A percentile compares a stretch with the other conserved stretches of the same genome.
phyloP scores from a whole-genome alignment of 1,284 basidiomycete genomes.

The Agaricales sp. region DNA sequence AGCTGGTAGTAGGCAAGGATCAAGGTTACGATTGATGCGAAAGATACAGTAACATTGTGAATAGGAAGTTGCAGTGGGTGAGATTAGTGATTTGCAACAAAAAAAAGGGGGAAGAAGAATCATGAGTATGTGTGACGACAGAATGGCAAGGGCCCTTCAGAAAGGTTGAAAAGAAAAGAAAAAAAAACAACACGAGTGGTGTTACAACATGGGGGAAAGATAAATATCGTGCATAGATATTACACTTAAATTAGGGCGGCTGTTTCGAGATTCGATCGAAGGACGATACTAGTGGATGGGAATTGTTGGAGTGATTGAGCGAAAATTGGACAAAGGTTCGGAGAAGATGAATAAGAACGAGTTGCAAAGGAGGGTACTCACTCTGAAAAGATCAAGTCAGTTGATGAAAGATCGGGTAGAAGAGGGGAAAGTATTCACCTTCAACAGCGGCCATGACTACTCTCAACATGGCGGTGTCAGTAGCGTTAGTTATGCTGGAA shows the following conservation, averaged over 20 bases:
- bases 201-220: constrained; percentile 7
- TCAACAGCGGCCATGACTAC: constrained; percentile 93
- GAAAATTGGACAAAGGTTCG: constrained; percentile 2
- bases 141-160: no score
- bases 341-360: constrained; percentile 11
- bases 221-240: constrained; percentile 13
- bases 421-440: constrained; percentile 42
- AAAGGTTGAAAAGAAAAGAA: not conserved
- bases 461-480: constrained; percentile 83
- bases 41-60: not conserved
- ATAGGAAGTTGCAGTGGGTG: not conserved
- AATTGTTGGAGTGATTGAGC: constrained; percentile 14
- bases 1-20: not conserved
- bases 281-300: constrained; percentile 24
- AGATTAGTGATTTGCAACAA: no score
- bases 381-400: constrained; percentile 36
- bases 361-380: constrained; percentile 43
- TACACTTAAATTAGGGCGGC: constrained; percentile 25
- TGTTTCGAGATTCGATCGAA: constrained; percentile 28
- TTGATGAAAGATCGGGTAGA: constrained; percentile 5
- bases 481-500: constrained; percentile 80
- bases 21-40: not conserved
- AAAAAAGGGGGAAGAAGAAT: not conserved
- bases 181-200: not conserved
- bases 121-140: not conserved